Evolutionary conservation across 2,329 filamentous ascomycete species (phyloP).

Genomic region (Knoxdaviesia capensis): DNA sequence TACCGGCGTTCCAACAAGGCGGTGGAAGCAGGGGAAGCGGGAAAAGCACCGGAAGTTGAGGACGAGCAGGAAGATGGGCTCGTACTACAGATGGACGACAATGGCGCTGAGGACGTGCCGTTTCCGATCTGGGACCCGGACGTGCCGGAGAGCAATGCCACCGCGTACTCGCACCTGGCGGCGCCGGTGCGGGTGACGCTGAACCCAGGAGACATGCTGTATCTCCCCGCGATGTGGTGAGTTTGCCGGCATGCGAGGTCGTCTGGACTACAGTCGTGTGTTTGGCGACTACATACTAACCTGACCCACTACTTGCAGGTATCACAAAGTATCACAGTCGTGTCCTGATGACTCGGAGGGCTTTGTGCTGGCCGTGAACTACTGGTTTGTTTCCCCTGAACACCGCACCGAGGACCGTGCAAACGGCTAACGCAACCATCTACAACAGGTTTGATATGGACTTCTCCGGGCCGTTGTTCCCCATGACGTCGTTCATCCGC

Average conservation of each 20-base stretch:
- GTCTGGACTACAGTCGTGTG: too few relatives aligned
- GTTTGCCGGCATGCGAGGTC: constrained; percentile 6
- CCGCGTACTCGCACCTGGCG: constrained; percentile 37
- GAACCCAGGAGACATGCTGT: constrained; percentile 58
- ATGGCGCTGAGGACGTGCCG: constrained; percentile 24
- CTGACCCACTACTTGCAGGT: constrained; percentile 20
- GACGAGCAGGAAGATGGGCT: constrained; percentile 7
- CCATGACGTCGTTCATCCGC: constrained; percentile 16
- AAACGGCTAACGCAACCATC: constrained; percentile 1
- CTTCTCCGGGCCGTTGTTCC: constrained; percentile 48
- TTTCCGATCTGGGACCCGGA: constrained; percentile 64
- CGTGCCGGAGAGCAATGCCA: constrained; percentile 23
- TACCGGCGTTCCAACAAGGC: constrained; percentile 23
- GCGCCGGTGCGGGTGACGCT: constrained; percentile 47
- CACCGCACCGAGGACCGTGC: neutral
- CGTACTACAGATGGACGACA: constrained; percentile 14
- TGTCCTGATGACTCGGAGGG: constrained; percentile 47
- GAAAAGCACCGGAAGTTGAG: constrained; percentile 7
- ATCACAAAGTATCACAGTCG: constrained; percentile 63
- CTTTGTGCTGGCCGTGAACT: constrained; percentile 62
- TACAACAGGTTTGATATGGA: constrained; percentile 58
- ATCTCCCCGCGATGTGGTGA: constrained; percentile 63
- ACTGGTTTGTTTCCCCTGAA: constrained; percentile 34
- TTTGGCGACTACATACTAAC: neutral
- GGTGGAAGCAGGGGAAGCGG: too few relatives aligned